Base-by-base conservation (phyloP, 2,329 filamentous ascomycete genomes). In the Dactylonectria estremocensis region DNA sequence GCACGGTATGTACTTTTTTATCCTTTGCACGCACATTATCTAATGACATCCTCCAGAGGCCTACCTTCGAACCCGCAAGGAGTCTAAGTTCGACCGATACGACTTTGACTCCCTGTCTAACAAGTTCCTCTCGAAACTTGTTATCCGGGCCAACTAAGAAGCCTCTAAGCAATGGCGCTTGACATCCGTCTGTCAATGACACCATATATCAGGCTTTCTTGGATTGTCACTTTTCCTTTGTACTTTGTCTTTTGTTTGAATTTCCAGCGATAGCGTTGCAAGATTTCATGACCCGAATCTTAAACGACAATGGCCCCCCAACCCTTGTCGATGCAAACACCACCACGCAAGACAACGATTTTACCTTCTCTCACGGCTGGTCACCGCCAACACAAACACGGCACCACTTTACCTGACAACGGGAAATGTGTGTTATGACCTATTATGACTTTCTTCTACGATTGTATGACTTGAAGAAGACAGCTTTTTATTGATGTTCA, bases 91-190 rank as follows among this genome's bases (percentile, higher is more conserved):
- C 81, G 93, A 97, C 84, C 91, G 93, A 75, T 90, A 92, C 76
- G 94, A 98, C 85, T 98, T 98, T 79, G 95, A 98, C 85, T 96
- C 92, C 68, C 84, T 98, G 79, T 97, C 95, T 60, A 98, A 97
- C 87, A 98, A 98, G 86, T 98, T 98, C 86, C 85, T 98, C 74
- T 97, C 95, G 43, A 97, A 97, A 84, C 90, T 98, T 78, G 95
- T 98, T 80, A 97, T 98, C 81, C 94, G 95, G 76, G 93, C 95
- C 77, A 97, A 97, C 85, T 97, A 87, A 72, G 68, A 65, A 56
- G 59, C 46, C 5, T 16, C 54, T 52, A 50, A 50, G 45, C 61
- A 10, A 54, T 9, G 55, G 66, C 73, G 68, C 68, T 64, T 70
- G 69, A 64, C 24, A 54, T 61, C 65, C 55, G 60, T 65, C 64